Evolutionary conservation across 139 green algal genomes (phyloP).

Genomic region (Desmodesmus armatus): DNA sequence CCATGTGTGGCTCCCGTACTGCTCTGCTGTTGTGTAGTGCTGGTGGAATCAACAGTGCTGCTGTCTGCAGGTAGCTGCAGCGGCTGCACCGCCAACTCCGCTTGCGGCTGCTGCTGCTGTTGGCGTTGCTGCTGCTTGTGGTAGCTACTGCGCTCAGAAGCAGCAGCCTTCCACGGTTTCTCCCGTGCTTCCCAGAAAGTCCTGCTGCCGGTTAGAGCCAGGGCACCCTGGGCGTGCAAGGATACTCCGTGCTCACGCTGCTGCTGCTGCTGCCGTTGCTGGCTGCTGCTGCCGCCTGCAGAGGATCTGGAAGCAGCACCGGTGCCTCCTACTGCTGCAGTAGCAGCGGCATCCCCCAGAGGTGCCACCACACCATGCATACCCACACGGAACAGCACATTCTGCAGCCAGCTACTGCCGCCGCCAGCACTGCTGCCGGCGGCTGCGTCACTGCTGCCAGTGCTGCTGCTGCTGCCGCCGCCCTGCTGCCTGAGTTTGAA

Average conservation of each 20-base stretch:
- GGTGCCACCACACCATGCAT: slow-evolving; percentile 40
- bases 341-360: neutral
- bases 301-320: too few species aligned
- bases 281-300: too few species aligned
- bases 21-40: neutral
- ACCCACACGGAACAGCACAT: slow-evolving; percentile 36
- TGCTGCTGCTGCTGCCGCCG: neutral
- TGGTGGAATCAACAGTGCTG: neutral
- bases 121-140: slow-evolving; percentile 16
- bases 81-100: slow-evolving; percentile 2
- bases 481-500: too few species aligned
- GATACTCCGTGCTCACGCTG: slow-evolving; percentile 30
- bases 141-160: neutral
- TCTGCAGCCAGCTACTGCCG: neutral
- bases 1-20: too few species aligned
- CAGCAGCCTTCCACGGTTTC: slow-evolving; percentile 40
- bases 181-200: slow-evolving; percentile 23
- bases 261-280: slow-evolving; percentile 11
- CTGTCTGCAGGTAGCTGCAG: neutral
- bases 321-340: neutral
- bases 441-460: too few species aligned
- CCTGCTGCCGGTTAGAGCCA: slow-evolving; percentile 11
- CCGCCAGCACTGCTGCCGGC: too few species aligned
- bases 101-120: slow-evolving; percentile 4
- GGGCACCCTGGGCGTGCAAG: slow-evolving; percentile 14